These are phyloP conservation scores for Didymella arachidicola DNA, from an alignment of 2,329 filamentous ascomycete genomes.

Conservation along the genomic window DNA sequence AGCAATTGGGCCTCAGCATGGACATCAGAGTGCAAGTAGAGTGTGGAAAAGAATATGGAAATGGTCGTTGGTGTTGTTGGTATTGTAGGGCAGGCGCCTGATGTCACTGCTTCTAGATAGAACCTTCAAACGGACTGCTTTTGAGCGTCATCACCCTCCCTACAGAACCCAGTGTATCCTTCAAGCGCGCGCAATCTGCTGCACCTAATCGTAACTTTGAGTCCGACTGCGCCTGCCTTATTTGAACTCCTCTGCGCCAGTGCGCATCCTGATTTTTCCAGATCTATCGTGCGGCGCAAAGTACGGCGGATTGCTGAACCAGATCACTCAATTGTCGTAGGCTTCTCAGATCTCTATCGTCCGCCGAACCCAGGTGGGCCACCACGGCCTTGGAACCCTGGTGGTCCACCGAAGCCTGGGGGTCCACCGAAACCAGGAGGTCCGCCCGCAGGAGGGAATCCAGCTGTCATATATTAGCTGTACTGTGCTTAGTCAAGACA, in stretches of 20 bases:
- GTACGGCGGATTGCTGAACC: slow-evolving; percentile 1
- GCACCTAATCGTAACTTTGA: not conserved
- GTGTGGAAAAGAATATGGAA: not conserved
- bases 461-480: slow-evolving; percentile 40
- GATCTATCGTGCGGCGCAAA: slow-evolving; percentile 4
- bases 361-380: slow-evolving; percentile 42
- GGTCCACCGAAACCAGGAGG: slow-evolving; percentile 55
- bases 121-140: slow-evolving; percentile 12
- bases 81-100: slow-evolving; percentile 7
- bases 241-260: slow-evolving; percentile 4
- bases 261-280: slow-evolving; percentile 3
- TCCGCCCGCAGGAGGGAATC: slow-evolving; percentile 58
- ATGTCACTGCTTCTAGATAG: slow-evolving; percentile 9
- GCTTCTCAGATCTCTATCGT: slow-evolving; percentile 26
- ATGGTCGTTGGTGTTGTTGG: slow-evolving; percentile 2
- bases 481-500: not conserved
- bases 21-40: no score
- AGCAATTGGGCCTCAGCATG: not conserved
- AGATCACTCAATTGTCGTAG: not conserved
- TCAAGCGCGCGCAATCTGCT: not conserved
- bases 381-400: slow-evolving; percentile 34
- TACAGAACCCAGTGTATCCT: not conserved
- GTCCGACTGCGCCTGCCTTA: not conserved
- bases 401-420: slow-evolving; percentile 57
- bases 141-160: slow-evolving; percentile 8